Percentiles rank a stretch among this genome's conserved stretches.
phyloP scores from a whole-genome alignment of 805 yeast genomes.

The Komagataella phaffii region DNA sequence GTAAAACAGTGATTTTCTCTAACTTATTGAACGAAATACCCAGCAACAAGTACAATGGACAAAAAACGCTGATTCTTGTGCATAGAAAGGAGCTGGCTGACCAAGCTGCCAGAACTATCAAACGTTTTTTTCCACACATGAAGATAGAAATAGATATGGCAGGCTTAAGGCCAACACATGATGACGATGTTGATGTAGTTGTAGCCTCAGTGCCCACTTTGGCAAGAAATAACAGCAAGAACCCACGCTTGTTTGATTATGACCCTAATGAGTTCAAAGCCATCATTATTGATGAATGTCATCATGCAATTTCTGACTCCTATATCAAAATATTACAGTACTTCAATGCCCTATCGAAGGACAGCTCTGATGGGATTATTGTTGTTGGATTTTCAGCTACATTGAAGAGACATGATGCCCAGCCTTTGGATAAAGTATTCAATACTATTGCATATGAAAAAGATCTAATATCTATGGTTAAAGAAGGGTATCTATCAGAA shows the following conservation, averaged over 20 bases:
- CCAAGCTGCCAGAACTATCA: constrained; percentile 49
- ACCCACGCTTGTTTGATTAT: constrained; percentile 34
- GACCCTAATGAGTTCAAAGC: constrained; percentile 51
- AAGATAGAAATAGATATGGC: constrained; percentile 65
- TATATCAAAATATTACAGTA: constrained; percentile 46
- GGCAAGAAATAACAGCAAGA: constrained; percentile 19
- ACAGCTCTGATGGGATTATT: constrained; percentile 26
- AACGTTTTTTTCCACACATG: constrained; percentile 31
- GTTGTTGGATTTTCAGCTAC: constrained; percentile 88
- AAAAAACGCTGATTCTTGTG: constrained; percentile 48
- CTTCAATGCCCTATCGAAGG: constrained; percentile 30
- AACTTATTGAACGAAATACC: constrained; percentile 31
- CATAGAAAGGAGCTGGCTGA: constrained; percentile 69
- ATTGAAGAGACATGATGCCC: constrained; percentile 60
- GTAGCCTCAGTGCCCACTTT: constrained; percentile 72
- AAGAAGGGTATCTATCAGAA: constrained; percentile 56
- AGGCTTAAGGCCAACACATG: constrained; percentile 21
- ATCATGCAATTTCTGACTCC: constrained; percentile 69
- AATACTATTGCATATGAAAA: constrained; percentile 67
- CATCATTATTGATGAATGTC: constrained; percentile 83
- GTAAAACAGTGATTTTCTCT: constrained; percentile 75
- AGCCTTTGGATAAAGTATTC: constrained; percentile 41
- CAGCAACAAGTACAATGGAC: constrained; percentile 14
- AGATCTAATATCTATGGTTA: constrained; percentile 51
- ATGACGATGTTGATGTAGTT: constrained; percentile 39